These are phyloP conservation scores for Lasiodiplodia theobromae DNA, from an alignment of 2,329 filamentous ascomycete genomes.

Conservation along the genomic window DNA sequence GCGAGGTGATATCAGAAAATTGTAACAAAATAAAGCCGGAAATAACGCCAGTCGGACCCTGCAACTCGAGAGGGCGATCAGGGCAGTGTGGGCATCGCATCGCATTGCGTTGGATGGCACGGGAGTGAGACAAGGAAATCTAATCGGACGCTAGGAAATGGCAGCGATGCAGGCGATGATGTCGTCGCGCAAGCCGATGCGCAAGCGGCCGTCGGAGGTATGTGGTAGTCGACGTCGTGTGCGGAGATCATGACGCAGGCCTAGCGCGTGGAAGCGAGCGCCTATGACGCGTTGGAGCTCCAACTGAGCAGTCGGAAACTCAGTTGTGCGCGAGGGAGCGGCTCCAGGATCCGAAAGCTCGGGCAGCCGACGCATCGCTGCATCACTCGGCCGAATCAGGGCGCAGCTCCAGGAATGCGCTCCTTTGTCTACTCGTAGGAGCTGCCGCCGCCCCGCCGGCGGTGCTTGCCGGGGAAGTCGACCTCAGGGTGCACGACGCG, in stretches of 20 bases:
- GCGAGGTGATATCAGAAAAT: slow-evolving; percentile 6
- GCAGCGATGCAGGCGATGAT: slow-evolving; percentile 19
- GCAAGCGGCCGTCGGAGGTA: slow-evolving; percentile 16
- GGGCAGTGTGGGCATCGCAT: slow-evolving; percentile 9
- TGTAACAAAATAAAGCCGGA: background rate
- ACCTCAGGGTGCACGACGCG: slow-evolving; percentile 91
- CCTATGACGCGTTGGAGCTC: slow-evolving; percentile 25
- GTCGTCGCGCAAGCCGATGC: slow-evolving; percentile 7
- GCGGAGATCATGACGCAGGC: slow-evolving; percentile 28
- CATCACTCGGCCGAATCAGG: slow-evolving; percentile 20
- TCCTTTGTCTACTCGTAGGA: slow-evolving; percentile 24
- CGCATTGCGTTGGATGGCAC: slow-evolving; percentile 10
- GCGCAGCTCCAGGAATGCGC: background rate
- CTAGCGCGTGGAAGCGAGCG: slow-evolving; percentile 25
- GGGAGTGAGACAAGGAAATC: slow-evolving; percentile 10
- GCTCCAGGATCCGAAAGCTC: slow-evolving; percentile 23
- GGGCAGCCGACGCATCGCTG: slow-evolving; percentile 23
- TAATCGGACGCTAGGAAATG: slow-evolving; percentile 13
- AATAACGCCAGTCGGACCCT: slow-evolving; percentile 7
- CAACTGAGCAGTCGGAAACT: slow-evolving; percentile 2
- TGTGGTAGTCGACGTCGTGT: slow-evolving; percentile 24
- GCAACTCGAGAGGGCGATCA: background rate
- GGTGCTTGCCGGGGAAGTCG: slow-evolving; percentile 75
- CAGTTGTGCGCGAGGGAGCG: slow-evolving; percentile 17
- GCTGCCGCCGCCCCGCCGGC: slow-evolving; percentile 47